These are phyloP conservation scores for Sporisorium exsertum DNA, from an alignment of 1,284 basidiomycete species.

Conservation along the genomic window DNA sequence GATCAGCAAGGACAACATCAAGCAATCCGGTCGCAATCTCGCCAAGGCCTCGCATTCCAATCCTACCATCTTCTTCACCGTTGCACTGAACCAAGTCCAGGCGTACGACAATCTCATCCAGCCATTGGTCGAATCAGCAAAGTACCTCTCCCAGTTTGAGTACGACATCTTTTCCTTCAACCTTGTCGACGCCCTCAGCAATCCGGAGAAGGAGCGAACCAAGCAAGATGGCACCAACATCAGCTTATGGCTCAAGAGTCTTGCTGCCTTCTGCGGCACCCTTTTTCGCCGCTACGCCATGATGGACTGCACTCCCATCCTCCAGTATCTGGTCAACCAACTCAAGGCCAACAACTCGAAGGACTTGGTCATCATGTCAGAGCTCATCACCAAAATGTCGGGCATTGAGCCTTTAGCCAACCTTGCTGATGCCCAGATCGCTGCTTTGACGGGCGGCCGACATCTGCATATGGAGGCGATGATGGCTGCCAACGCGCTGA, in stretches of 20 bases:
- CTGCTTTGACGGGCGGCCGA: constrained; percentile 89
- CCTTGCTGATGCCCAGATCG: constrained; percentile 86
- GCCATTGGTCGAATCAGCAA: constrained; percentile 88
- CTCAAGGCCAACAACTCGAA: constrained; percentile 77
- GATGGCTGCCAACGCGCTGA: constrained; percentile 69
- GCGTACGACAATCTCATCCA: constrained; percentile 93
- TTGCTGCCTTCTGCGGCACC: constrained; percentile 92
- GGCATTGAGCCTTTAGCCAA: constrained; percentile 78
- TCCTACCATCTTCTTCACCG: constrained; percentile 89
- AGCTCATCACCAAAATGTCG: constrained; percentile 94
- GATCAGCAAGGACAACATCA: constrained; percentile 76
- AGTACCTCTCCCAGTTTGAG: constrained; percentile 89
- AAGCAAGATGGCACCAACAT: constrained; percentile 94
- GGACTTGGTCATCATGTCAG: constrained; percentile 89
- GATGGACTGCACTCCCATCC: constrained; percentile 83
- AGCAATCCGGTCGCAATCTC: constrained; percentile 84
- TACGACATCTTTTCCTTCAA: constrained; percentile 93
- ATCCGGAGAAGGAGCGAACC: constrained; percentile 83
- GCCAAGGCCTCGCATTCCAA: constrained; percentile 94
- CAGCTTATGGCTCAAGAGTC: constrained; percentile 86
- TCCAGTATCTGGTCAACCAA: constrained; percentile 92
- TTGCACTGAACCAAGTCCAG: constrained; percentile 93
- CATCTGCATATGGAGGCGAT: constrained; percentile 84
- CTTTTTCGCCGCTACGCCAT: constrained; percentile 82
- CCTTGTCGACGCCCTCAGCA: constrained; percentile 84